phyloP scores from a whole-genome alignment of 768 basidiomycete species.

The Tremella fuciformis region DNA sequence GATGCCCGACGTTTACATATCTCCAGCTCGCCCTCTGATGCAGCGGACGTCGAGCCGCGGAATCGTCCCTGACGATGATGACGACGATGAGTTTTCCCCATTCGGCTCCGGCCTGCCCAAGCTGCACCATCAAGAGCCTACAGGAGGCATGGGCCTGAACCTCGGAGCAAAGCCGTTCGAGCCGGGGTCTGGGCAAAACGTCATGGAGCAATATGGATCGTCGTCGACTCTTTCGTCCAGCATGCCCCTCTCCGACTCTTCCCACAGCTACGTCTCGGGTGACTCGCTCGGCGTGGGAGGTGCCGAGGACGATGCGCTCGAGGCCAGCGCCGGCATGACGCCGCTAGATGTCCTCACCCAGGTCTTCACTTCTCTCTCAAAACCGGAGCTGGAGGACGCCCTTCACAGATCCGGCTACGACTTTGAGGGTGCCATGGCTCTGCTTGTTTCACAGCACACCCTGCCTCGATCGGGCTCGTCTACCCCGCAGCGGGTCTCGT shows the following conservation, averaged over 20 bases:
- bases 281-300: background rate
- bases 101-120: slow-evolving; percentile 55
- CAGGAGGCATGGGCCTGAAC: slow-evolving; percentile 55
- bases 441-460: slow-evolving; percentile 67
- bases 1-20: slow-evolving; percentile 56
- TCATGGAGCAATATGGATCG: slow-evolving; percentile 13
- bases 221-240: slow-evolving; percentile 17
- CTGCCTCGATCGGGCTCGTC: slow-evolving; percentile 56
- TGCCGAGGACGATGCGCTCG: slow-evolving; percentile 24
- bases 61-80: slow-evolving; percentile 59
- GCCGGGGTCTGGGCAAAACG: slow-evolving; percentile 27
- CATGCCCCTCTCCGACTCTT: slow-evolving; percentile 26
- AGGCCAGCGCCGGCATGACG: slow-evolving; percentile 68
- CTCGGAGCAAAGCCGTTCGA: slow-evolving; percentile 59
- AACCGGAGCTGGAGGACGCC: slow-evolving; percentile 90
- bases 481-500: slow-evolving; percentile 41
- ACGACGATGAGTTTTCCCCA: slow-evolving; percentile 54
- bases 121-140: slow-evolving; percentile 65
- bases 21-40: slow-evolving; percentile 53
- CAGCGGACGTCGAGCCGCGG: slow-evolving; percentile 40
- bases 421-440: slow-evolving; percentile 92
- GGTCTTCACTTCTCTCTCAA: slow-evolving; percentile 85
- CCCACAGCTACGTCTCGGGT: slow-evolving; percentile 11
- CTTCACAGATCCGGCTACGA: slow-evolving; percentile 83
- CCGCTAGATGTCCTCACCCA: slow-evolving; percentile 93